Evolutionary conservation across 306 rosid species (phyloP), one percentile per base, ranked within the genome.

Genomic region (Leucaena leucocephala): DNA sequence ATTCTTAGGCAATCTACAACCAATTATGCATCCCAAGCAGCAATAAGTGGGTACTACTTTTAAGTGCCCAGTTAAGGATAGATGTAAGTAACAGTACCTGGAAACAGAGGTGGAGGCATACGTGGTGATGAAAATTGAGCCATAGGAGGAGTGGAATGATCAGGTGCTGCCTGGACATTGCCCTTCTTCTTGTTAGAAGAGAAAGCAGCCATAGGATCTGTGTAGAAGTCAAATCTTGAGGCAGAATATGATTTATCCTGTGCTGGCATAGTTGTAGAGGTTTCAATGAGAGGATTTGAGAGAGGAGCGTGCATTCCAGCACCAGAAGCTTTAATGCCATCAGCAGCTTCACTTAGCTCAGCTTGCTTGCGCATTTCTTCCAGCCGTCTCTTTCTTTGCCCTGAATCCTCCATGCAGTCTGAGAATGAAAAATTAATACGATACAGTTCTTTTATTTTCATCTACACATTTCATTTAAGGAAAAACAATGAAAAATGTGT

Each of bases 191-290:
- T 91, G 80, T 81, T 82, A 11, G 89, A 73, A 76, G 91, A 86
- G 87, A 92, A 95, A 50, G 98, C 97, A 38, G 91, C 59, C 99
- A 92, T 90, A 9, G 98, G 98, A 74, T 95, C 95, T 2, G 99
- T 92, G 82, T 95, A 95, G 68, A 74, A 92, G 76, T 89, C 97
- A 84, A 95, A 95, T 85, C 98, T 86, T 13, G 90, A 87, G 62
- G 87, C 54, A 44, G 93, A 71, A 75, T 76, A n/a, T 21, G 87
- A 75, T 68, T 57, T 88, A 78, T 75, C 71, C 14, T 34, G 71
- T 50, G 48, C 58, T 12, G 36, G 74, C 45, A 39, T 48, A 62
- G 84, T 75, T 15, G 86, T 72, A 78, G 88, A 73, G 75, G 79
- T 63, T 72, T 95, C 97, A 38, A 80, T 59, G 78, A 95, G 62